These are phyloP conservation scores for Diaporthe vaccinii DNA, from an alignment of 2,329 filamentous ascomycete genomes.

Conservation along the genomic window DNA sequence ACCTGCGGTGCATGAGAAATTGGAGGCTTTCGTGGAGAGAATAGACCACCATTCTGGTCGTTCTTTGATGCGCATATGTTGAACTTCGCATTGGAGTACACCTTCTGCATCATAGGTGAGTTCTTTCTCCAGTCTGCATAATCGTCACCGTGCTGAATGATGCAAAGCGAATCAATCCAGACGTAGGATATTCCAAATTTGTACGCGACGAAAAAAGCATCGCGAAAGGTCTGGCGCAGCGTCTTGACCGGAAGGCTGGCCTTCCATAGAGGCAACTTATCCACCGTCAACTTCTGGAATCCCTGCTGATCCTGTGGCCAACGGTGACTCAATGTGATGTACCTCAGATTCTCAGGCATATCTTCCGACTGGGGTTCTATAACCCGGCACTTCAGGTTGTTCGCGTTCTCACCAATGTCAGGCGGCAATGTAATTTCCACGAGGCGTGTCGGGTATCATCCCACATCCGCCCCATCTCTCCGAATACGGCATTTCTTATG, in stretches of 20 bases:
- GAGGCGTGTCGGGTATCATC: constrained; percentile 10
- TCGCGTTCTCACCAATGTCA: not conserved
- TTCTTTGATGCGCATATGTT: constrained; percentile 16
- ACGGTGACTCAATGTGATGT: constrained; percentile 19
- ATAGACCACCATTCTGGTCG: not conserved
- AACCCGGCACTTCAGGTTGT: not conserved
- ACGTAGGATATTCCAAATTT: not conserved
- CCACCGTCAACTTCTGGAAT: not conserved
- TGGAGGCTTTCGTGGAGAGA: not conserved
- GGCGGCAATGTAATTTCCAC: not conserved
- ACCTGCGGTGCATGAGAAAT: fast-evolving
- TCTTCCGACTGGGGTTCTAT: not conserved
- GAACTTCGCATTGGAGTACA: not conserved
- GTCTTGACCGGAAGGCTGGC: not conserved
- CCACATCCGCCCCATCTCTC: not conserved
- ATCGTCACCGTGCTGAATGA: not conserved
- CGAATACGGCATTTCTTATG: not conserved
- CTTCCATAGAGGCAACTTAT: not conserved
- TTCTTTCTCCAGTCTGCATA: not conserved
- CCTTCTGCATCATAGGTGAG: not conserved
- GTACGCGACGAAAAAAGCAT: not conserved
- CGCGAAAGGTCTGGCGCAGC: not conserved
- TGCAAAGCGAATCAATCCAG: constrained; percentile 26
- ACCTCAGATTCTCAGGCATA: not conserved
- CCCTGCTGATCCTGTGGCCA: not conserved